Evolutionary conservation across 2,329 filamentous ascomycete genomes (phyloP).

Genomic region (Cladosporium sp.): DNA sequence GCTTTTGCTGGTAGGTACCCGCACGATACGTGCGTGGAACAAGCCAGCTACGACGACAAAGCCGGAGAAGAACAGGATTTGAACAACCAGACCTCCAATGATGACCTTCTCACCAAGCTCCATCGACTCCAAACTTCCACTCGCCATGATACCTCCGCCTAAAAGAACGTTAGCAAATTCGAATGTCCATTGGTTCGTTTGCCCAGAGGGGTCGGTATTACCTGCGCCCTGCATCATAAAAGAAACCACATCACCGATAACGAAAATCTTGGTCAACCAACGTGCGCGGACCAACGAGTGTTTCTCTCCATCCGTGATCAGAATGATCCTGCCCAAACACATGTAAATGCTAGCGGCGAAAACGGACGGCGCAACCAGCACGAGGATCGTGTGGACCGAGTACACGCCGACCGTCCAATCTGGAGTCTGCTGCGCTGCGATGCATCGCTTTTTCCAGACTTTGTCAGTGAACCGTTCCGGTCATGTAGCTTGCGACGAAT

Average conservation of each 20-base stretch:
- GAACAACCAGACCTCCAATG: constrained; percentile 53
- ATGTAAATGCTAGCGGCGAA: constrained; percentile 51
- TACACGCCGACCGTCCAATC: constrained; percentile 15
- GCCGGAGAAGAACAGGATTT: constrained; percentile 54
- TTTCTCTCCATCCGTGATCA: constrained; percentile 34
- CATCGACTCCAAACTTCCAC: constrained; percentile 23
- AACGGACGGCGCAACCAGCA: constrained; percentile 45
- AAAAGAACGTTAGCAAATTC: no score
- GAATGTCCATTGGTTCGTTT: no score
- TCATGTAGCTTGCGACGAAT: constrained; percentile 40
- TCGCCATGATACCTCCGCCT: constrained; percentile 38
- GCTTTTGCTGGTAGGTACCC: constrained; percentile 23
- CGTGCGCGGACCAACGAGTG: constrained; percentile 39
- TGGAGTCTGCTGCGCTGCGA: not conserved
- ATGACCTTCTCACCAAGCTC: constrained; percentile 49
- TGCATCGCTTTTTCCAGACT: constrained; percentile 5
- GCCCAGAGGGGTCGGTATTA: constrained; percentile 17
- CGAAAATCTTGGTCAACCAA: constrained; percentile 53
- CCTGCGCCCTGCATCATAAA: constrained; percentile 45
- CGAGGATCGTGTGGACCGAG: constrained; percentile 31
- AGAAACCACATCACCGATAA: constrained; percentile 49
- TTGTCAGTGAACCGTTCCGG: constrained; percentile 34
- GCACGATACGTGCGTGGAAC: constrained; percentile 41
- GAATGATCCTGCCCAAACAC: constrained; percentile 44
- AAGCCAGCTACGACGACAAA: constrained; percentile 48